Evolutionary conservation across 164 flowering plant species (phyloP).

Genomic region (Umbilicus rupestris): DNA sequence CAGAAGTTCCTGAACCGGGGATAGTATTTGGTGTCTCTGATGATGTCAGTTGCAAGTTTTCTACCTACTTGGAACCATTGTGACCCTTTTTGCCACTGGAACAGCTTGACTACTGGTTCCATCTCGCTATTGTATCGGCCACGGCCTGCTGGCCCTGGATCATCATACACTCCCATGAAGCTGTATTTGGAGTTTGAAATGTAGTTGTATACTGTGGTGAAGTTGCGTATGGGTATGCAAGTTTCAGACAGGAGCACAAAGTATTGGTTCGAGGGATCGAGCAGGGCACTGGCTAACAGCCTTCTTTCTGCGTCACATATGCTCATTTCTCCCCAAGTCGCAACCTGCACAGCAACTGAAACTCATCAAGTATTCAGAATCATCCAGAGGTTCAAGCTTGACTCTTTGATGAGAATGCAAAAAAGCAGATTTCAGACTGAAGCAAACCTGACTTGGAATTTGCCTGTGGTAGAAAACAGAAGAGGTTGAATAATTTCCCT

Average conservation of each 20-base stretch:
- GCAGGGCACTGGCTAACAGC: slow-evolving; percentile 5
- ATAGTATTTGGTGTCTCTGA: neutral
- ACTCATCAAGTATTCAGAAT: neutral
- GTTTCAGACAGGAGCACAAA: slow-evolving; percentile 4
- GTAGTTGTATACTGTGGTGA: slow-evolving; percentile 3
- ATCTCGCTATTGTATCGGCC: slow-evolving; percentile 3
- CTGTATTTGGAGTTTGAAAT: slow-evolving; percentile 5
- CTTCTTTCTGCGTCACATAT: slow-evolving; percentile 8
- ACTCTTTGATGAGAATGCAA: neutral
- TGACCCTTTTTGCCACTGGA: slow-evolving; percentile 8
- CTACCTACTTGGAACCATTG: slow-evolving; percentile 6
- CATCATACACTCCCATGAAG: slow-evolving; percentile 9
- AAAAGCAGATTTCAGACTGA: neutral
- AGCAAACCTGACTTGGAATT: neutral
- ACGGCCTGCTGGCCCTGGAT: slow-evolving; percentile 5
- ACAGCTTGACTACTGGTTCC: neutral
- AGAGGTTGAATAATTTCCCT: neutral
- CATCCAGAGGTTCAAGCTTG: neutral
- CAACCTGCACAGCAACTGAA: neutral
- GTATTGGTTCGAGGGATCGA: neutral
- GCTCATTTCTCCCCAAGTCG: slow-evolving; percentile 5
- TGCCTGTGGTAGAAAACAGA: slow-evolving; percentile 4
- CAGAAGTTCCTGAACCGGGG: slow-evolving; percentile 2
- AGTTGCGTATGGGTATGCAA: slow-evolving; percentile 8
- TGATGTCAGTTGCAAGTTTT: slow-evolving; percentile 1